phyloP scores from a whole-genome alignment of 2,329 filamentous ascomycete species.

The Dothistroma pini region DNA sequence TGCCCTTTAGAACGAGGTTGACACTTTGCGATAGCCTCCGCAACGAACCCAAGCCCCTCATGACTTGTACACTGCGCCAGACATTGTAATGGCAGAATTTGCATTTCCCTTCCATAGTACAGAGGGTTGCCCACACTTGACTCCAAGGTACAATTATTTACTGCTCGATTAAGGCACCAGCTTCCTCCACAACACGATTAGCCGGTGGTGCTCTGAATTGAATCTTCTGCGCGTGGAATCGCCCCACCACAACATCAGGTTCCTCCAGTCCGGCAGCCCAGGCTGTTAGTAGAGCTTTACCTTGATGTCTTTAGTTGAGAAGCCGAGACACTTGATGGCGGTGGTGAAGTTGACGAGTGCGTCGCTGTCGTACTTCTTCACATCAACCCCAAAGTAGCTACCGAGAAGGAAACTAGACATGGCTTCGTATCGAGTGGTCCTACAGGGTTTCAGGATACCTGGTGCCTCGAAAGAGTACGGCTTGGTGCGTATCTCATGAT shows the following conservation, averaged over 20 bases:
- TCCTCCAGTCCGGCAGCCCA: background rate
- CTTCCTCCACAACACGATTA: too few species aligned
- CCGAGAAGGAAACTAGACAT: background rate
- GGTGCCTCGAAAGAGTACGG: background rate
- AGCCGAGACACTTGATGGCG: background rate
- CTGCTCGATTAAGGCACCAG: too few species aligned
- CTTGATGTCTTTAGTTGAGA: background rate
- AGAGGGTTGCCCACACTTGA: too few species aligned
- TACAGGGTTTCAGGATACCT: background rate
- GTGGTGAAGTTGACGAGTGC: background rate
- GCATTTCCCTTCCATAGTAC: too few species aligned
- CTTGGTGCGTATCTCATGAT: background rate
- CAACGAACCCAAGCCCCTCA: too few species aligned
- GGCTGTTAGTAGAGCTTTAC: background rate
- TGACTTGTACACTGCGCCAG: too few species aligned
- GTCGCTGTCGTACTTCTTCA: background rate
- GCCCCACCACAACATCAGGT: background rate
- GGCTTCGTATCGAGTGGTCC: background rate
- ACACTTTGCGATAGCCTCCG: too few species aligned
- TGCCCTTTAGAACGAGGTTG: too few species aligned
- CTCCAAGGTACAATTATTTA: too few species aligned
- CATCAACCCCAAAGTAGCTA: background rate
- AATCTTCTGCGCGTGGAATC: background rate
- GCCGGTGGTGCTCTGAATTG: background rate
- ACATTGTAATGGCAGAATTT: too few species aligned